These are phyloP conservation scores for Allium fistulosum DNA, from an alignment of 106 monocot species.

Conservation along the genomic window DNA sequence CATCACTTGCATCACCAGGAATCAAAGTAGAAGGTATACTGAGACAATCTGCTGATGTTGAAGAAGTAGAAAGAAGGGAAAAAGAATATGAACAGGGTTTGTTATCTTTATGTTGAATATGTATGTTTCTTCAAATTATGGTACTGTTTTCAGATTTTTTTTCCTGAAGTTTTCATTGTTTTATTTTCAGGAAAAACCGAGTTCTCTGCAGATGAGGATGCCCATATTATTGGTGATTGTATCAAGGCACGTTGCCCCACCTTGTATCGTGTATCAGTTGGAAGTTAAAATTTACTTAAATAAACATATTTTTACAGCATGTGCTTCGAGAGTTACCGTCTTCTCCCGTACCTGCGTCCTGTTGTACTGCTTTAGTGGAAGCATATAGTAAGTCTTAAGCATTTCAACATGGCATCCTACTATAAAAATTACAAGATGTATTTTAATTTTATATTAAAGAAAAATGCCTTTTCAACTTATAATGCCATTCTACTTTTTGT, in stretches of 20 bases:
- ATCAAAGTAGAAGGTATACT: constrained; percentile 86
- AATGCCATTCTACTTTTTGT: too few species aligned
- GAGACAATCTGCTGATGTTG: constrained; percentile 93
- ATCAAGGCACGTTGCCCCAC: constrained; percentile 47
- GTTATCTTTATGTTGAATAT: not conserved
- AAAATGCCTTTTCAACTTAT: too few species aligned
- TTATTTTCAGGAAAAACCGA: constrained; percentile 69
- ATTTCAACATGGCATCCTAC: not conserved
- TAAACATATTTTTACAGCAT: constrained; percentile 39
- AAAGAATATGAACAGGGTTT: constrained; percentile 95
- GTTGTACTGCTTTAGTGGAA: constrained; percentile 79
- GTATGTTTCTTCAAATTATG: not conserved
- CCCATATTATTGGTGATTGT: constrained; percentile 97
- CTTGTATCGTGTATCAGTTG: too few species aligned
- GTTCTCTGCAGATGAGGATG: constrained; percentile 88
- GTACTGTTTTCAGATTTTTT: not conserved
- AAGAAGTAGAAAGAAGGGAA: constrained; percentile 85
- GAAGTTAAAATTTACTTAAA: constrained; percentile 3
- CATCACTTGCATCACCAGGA: constrained; percentile 23
- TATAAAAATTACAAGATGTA: not conserved
- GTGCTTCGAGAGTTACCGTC: constrained; percentile 92
- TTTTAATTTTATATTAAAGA: too few species aligned
- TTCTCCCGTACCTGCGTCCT: constrained; percentile 91
- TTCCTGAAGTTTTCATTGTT: not conserved
- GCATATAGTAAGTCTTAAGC: constrained; percentile 87